Evolutionary conservation across 768 basidiomycete species (phyloP), one percentile per base, ranked within the genome.

Genomic region (Clavulina sp.): DNA sequence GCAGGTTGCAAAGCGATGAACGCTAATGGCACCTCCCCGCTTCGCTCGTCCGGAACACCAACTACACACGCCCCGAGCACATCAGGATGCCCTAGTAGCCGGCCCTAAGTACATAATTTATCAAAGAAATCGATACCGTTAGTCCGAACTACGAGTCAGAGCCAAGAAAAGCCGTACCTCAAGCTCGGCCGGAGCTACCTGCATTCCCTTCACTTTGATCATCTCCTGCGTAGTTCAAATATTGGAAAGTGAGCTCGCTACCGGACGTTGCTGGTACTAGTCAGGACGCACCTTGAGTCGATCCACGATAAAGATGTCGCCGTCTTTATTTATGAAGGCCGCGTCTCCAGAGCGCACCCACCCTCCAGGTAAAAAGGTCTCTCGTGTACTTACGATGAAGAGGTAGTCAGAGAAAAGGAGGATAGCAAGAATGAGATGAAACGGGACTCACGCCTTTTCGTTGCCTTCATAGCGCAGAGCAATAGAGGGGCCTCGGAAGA

Each of bases 331-430:
- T 48, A 82, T 71, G 49, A 66, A 62, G 3, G 72, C 80, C 60
- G 79, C 75, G 57, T 82, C 80, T 1, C 80, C 82, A 0, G 81
- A 82, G 49, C 68, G 69, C 3, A 83, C 67, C 80, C 79, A 84
- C 33, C 80, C 44, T 31, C 54, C 54, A 24, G 34, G 36, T n/a
- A n/a, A n/a, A 23, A 55, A 55, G n/a, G 54, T 55, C 49, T 55
- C 54, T 4, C 29, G 34, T 23, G 53, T 54, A 28, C 53, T 54
- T 50, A 69, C 3, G 82, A 36, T 16, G 16, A 16, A n/a, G n/a
- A n/a, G 67, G 79, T 78, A 84, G 31, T 79, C 40, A 7, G 19
- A 24, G 7, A 7, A 26, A 46, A 38, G 34, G 9, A 19, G 19
- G 34, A 38, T 19, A 9, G 34, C 34, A 38, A 38, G 9, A 38